Evolutionary conservation across 2,329 filamentous ascomycete genomes (phyloP).

Genomic region (Apiospora arundinis): DNA sequence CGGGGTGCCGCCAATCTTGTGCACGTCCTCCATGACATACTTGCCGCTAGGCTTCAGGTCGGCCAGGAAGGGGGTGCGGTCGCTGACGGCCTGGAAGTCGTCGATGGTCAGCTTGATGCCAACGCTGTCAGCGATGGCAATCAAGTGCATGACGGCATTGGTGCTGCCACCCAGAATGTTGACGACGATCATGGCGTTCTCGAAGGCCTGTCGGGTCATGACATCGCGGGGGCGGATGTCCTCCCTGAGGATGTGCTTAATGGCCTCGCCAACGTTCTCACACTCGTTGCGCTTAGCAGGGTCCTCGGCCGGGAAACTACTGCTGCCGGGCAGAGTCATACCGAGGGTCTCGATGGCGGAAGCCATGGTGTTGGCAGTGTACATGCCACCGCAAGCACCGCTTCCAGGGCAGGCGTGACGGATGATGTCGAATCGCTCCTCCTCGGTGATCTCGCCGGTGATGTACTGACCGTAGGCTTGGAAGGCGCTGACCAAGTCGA

Average conservation of each 20-base stretch:
- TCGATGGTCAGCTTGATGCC: slow-evolving; percentile 84
- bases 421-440: slow-evolving; percentile 93
- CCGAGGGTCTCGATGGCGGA: slow-evolving; percentile 75
- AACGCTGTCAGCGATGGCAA: slow-evolving; percentile 82
- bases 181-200: slow-evolving; percentile 84
- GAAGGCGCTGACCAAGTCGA: slow-evolving; percentile 97
- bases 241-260: slow-evolving; percentile 76
- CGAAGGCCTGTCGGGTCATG: slow-evolving; percentile 79
- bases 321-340: slow-evolving; percentile 83
- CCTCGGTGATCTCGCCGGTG: slow-evolving; percentile 87
- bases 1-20: slow-evolving; percentile 86
- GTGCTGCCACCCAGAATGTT: slow-evolving; percentile 86
- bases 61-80: slow-evolving; percentile 79
- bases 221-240: slow-evolving; percentile 81
- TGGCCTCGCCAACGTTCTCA: slow-evolving; percentile 71
- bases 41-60: slow-evolving; percentile 87
- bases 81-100: slow-evolving; percentile 83
- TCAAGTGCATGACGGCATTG: slow-evolving; percentile 84
- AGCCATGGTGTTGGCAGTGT: slow-evolving; percentile 80
- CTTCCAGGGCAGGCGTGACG: slow-evolving; percentile 85
- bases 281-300: slow-evolving; percentile 76
- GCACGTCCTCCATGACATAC: slow-evolving; percentile 84
- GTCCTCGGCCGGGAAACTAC: slow-evolving; percentile 79
- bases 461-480: slow-evolving; percentile 97
- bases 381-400: slow-evolving; percentile 88